Conservation (phyloP, 257 asterid genomes). For the Orobanche coerulescens region DNA sequence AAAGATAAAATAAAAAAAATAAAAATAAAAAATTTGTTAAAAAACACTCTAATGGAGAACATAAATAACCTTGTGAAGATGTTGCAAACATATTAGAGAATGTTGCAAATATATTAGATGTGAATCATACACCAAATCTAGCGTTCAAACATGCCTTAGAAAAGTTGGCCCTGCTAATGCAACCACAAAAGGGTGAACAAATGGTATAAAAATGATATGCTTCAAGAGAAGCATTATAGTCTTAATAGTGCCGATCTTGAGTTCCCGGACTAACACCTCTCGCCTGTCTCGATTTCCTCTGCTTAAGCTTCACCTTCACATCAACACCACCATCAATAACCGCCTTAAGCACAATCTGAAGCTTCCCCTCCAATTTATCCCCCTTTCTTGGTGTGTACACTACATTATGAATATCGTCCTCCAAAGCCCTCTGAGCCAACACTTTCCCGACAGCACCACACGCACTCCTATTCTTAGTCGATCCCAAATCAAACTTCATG, state of each 20-base stretch:
- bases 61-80: no score
- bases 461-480: conserved; percentile 59
- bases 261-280: conserved; percentile 20
- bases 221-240: no score
- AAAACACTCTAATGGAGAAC: no score
- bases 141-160: no score
- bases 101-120: no score
- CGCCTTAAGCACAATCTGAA: conserved; percentile 58
- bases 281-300: conserved; percentile 40
- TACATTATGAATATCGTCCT: conserved; percentile 70
- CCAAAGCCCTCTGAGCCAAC: conserved; percentile 74
- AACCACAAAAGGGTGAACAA: no score
- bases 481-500: conserved; percentile 66
- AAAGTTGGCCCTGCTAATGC: no score
- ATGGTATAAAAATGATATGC: no score
- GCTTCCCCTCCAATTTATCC: conserved; percentile 66
- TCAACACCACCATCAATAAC: conserved; percentile 52
- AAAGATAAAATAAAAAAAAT: no score
- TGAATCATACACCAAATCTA: no score
- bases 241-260: conserved; percentile 17
- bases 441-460: conserved; percentile 57
- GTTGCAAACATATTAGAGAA: no score
- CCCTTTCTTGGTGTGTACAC: conserved; percentile 70
- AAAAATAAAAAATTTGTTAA: no score
- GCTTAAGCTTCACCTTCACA: conserved; percentile 76